Conservation (phyloP, 2,329 filamentous ascomycete genomes). For the Aspergillus novoparasiticus region DNA sequence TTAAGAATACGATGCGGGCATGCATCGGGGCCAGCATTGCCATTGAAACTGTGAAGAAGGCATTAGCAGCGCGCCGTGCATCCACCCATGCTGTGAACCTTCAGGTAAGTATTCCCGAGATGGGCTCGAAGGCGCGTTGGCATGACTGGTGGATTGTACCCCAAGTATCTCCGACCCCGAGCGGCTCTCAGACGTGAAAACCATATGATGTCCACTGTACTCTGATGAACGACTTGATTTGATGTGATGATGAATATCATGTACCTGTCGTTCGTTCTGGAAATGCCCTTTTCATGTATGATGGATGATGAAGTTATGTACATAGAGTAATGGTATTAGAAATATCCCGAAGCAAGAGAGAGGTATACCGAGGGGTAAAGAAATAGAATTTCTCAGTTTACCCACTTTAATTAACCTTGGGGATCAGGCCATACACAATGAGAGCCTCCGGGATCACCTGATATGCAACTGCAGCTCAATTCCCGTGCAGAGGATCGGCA, state of each 20-base stretch:
- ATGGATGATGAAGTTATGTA: constrained; percentile 15
- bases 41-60: constrained; percentile 62
- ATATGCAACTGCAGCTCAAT: constrained; percentile 5
- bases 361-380: neutral
- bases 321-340: constrained; percentile 5
- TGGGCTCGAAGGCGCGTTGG: constrained; percentile 44
- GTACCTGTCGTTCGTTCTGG: neutral
- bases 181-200: constrained; percentile 18
- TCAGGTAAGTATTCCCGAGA: constrained; percentile 40
- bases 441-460: constrained; percentile 1
- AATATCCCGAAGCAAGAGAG: no score
- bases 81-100: constrained; percentile 25
- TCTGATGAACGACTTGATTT: neutral
- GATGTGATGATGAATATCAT: neutral
- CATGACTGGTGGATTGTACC: constrained; percentile 51
- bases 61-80: constrained; percentile 39
- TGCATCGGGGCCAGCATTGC: constrained; percentile 71
- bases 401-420: constrained; percentile 4
- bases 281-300: neutral
- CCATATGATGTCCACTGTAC: neutral
- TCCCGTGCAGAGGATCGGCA: constrained; percentile 7
- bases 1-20: constrained; percentile 66
- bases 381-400: neutral
- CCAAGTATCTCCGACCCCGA: constrained; percentile 30
- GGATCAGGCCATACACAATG: neutral